Conservation (phyloP, 768 basidiomycete species). For the Podaxis carcinomalis region DNA sequence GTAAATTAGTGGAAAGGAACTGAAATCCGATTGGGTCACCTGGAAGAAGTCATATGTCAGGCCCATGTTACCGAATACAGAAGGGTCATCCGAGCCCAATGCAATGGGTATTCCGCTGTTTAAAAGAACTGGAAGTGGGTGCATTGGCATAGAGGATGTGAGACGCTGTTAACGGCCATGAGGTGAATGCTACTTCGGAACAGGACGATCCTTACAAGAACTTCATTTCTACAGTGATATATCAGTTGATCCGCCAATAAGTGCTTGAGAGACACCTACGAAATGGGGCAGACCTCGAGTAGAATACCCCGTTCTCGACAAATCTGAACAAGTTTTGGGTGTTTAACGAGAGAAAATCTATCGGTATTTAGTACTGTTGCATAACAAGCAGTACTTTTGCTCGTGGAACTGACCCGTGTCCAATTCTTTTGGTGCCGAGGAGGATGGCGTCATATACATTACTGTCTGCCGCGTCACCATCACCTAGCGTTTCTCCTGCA, state of each 20-base stretch:
- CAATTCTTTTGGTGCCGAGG: slow-evolving; percentile 77
- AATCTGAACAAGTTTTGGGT: slow-evolving; percentile 65
- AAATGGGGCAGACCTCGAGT: slow-evolving; percentile 64
- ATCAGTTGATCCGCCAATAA: not conserved
- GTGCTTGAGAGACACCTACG: not conserved
- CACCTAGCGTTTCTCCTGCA: slow-evolving; percentile 79
- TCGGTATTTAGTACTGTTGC: no score
- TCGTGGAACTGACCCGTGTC: slow-evolving; percentile 57
- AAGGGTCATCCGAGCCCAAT: slow-evolving; percentile 71
- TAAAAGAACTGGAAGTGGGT: slow-evolving; percentile 66
- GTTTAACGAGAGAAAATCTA: slow-evolving; percentile 74
- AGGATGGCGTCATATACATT: slow-evolving; percentile 80
- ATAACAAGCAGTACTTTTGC: not conserved
- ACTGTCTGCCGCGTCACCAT: slow-evolving; percentile 65
- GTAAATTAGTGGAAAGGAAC: not conserved
- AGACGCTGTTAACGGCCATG: slow-evolving; percentile 45
- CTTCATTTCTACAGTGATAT: slow-evolving; percentile 52
- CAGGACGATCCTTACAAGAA: slow-evolving; percentile 42
- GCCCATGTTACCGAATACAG: slow-evolving; percentile 74
- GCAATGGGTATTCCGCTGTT: slow-evolving; percentile 72
- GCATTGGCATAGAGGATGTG: slow-evolving; percentile 77
- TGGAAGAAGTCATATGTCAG: slow-evolving; percentile 78
- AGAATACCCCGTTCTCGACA: slow-evolving; percentile 62
- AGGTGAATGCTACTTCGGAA: not conserved
- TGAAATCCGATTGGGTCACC: slow-evolving; percentile 5